Evolutionary conservation across 257 asterid species (phyloP).

Genomic region (Solanum chmielewskii): DNA sequence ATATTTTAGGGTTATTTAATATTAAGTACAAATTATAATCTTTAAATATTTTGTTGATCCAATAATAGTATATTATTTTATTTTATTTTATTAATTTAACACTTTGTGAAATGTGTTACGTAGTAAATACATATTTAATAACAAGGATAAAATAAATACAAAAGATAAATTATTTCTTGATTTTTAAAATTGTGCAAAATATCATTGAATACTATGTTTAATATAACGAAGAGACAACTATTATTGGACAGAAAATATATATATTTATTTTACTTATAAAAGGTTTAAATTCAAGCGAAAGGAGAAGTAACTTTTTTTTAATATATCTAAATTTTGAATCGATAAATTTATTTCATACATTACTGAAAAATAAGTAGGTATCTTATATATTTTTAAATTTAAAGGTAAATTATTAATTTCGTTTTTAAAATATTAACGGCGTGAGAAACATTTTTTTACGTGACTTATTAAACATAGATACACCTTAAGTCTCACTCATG

Average conservation of each 20-base stretch:
- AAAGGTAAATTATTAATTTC: too few species aligned
- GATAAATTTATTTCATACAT: not conserved
- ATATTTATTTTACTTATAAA: too few species aligned
- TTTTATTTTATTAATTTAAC: too few species aligned
- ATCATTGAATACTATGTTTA: not conserved
- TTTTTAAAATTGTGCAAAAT: too few species aligned
- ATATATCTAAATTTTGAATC: too few species aligned
- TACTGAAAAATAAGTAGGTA: not conserved
- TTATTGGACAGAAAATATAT: not conserved
- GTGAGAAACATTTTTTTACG: accelerated
- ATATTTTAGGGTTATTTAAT: too few species aligned
- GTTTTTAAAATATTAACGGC: not conserved
- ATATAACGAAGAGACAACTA: not conserved
- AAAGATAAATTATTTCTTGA: too few species aligned
- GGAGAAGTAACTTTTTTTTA: not conserved
- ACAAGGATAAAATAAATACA: too few species aligned
- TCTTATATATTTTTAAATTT: not conserved
- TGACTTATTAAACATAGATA: not conserved
- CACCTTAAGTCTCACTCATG: not conserved
- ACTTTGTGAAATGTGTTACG: not conserved
- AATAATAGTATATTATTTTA: too few species aligned
- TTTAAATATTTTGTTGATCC: not conserved
- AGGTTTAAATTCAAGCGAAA: not conserved
- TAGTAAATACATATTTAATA: too few species aligned
- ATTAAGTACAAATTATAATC: too few species aligned